Conservation (phyloP, 805 yeast species). For the Starmerella lactis-condensi region DNA sequence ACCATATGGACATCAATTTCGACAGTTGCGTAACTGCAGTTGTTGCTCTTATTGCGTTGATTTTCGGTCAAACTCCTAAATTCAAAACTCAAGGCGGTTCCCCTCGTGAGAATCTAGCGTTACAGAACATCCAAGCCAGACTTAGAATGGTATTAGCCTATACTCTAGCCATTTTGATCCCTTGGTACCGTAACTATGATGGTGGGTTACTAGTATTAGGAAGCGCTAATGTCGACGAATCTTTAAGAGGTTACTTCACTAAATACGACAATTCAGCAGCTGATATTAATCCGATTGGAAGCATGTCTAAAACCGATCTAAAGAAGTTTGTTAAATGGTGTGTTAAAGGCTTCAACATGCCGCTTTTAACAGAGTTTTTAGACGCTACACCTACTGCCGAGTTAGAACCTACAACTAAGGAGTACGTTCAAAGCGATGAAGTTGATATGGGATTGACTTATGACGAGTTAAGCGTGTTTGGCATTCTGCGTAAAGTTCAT, state of each 20-base stretch:
- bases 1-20: conserved; percentile 84
- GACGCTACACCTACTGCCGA: conserved; percentile 96
- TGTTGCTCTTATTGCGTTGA: conserved; percentile 57
- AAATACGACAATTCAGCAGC: conserved; percentile 96
- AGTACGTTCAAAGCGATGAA: conserved; percentile 90
- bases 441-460: conserved; percentile 97
- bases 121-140: conserved; percentile 94
- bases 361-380: conserved; percentile 58
- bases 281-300: conserved; percentile 97
- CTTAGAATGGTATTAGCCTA: conserved; percentile 87
- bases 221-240: conserved; percentile 93
- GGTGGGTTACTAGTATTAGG: conserved; percentile 85
- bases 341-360: conserved; percentile 44
- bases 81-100: conserved; percentile 90
- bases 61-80: conserved; percentile 77
- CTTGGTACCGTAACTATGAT: conserved; percentile 71
- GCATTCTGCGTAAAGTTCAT: conserved; percentile 73
- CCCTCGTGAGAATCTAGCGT: conserved; percentile 73
- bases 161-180: conserved; percentile 79
- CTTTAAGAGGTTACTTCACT: conserved; percentile 84
- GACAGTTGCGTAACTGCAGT: conserved; percentile 64
- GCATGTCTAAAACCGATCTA: conserved; percentile 85
- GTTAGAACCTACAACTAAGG: conserved; percentile 82
- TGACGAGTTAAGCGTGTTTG: conserved; percentile 80
- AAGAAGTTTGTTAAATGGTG: conserved; percentile 76